phyloP scores from a whole-genome alignment of 2,329 filamentous ascomycete genomes.

The Calonectria hongkongensis region DNA sequence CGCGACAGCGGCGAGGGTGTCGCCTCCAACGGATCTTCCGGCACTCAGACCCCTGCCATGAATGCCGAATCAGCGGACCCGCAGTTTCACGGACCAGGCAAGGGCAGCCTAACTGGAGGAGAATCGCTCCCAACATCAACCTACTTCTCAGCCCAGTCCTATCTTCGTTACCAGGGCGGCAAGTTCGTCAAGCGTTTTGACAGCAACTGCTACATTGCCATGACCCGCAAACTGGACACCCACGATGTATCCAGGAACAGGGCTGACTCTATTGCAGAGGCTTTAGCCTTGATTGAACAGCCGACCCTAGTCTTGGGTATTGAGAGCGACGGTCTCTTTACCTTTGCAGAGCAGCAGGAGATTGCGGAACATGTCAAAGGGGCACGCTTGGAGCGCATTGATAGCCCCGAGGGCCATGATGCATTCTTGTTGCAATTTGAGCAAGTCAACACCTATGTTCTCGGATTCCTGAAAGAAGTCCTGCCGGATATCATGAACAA shows the following conservation, averaged over 20 bases:
- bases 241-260: constrained; percentile 93
- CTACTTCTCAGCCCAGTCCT: constrained; percentile 99
- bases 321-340: constrained; percentile 96
- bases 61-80: constrained; percentile 68
- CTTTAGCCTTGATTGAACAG: constrained; percentile 88
- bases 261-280: constrained; percentile 79
- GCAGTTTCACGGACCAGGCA: constrained; percentile 81
- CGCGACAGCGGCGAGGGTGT: constrained; percentile 63
- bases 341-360: constrained; percentile 96
- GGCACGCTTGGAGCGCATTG: constrained; percentile 87
- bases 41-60: constrained; percentile 48
- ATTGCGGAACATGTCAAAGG: constrained; percentile 88
- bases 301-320: constrained; percentile 95
- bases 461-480: constrained; percentile 87
- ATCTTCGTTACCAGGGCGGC: constrained; percentile 94
- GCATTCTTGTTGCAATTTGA: constrained; percentile 98
- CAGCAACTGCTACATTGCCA: constrained; percentile 99
- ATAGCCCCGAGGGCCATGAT: constrained; percentile 96
- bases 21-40: constrained; percentile 48
- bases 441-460: constrained; percentile 92
- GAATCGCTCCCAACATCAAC: constrained; percentile 77
- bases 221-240: constrained; percentile 97
- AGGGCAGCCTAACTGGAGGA: constrained; percentile 69
- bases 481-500: constrained; percentile 91
- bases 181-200: constrained; percentile 99